Conservation (phyloP, 2,329 filamentous ascomycete genomes). For the Venturia effusa region DNA sequence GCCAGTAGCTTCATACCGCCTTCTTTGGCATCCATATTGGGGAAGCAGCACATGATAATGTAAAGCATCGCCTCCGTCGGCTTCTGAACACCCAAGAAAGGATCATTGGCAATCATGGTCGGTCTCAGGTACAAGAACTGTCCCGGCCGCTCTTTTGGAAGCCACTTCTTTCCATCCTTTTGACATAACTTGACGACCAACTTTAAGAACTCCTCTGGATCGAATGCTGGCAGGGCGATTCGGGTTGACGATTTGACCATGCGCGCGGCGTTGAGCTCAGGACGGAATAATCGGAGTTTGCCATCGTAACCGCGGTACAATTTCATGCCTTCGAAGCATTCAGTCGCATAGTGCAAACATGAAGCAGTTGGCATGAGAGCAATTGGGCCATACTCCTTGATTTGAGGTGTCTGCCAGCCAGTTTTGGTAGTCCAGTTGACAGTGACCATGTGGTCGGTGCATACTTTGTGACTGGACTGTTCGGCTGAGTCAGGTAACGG, state of each 20-base stretch:
- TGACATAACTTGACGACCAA: slow-evolving; percentile 62
- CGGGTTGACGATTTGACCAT: slow-evolving; percentile 46
- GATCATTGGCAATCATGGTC: slow-evolving; percentile 73
- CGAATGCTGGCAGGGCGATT: slow-evolving; percentile 65
- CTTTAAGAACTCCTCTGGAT: slow-evolving; percentile 59
- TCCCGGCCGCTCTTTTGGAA: slow-evolving; percentile 56
- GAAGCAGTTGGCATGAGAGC: slow-evolving; percentile 71
- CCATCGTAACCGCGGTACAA: slow-evolving; percentile 58
- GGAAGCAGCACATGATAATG: slow-evolving; percentile 51
- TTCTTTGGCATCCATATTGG: slow-evolving; percentile 28
- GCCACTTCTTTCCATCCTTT: slow-evolving; percentile 67
- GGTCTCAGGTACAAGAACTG: slow-evolving; percentile 76
- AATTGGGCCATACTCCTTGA: slow-evolving; percentile 68
- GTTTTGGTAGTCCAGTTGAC: slow-evolving; percentile 51
- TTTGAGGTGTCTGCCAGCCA: slow-evolving; percentile 65
- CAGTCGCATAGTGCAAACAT: slow-evolving; percentile 78
- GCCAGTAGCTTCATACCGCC: slow-evolving; percentile 60
- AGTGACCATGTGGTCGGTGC: slow-evolving; percentile 84
- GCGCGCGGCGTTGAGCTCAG: slow-evolving; percentile 58
- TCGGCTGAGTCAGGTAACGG: slow-evolving; percentile 31
- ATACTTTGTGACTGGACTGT: slow-evolving; percentile 30
- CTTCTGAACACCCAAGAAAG: slow-evolving; percentile 68
- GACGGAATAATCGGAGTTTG: slow-evolving; percentile 67
- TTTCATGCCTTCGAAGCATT: slow-evolving; percentile 85
- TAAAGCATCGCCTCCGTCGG: slow-evolving; percentile 82